These are phyloP conservation scores for Fragilaria radians DNA, from an alignment of 108 stramenopile species.

Conservation along the genomic window DNA sequence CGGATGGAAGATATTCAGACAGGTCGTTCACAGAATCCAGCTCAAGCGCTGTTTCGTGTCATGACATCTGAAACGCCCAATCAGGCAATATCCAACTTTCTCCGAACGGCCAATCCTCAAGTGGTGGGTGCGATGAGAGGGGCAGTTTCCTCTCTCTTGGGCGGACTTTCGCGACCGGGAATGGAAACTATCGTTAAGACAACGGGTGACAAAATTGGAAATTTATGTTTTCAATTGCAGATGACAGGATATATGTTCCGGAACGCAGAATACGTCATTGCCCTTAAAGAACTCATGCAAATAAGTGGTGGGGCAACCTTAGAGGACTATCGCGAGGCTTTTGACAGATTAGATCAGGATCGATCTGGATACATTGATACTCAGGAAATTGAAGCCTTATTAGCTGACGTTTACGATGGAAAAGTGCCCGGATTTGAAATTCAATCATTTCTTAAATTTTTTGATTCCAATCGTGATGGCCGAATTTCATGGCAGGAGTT, in stretches of 20 bases:
- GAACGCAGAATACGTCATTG: conserved; percentile 88
- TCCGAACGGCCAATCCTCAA: conserved; percentile 61
- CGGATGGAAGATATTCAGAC: conserved; percentile 62
- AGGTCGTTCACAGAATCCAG: conserved; percentile 52
- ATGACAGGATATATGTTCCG: conserved; percentile 88
- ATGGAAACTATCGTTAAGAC: conserved; percentile 66
- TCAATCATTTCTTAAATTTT: conserved; percentile 76
- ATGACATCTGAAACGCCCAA: conserved; percentile 65
- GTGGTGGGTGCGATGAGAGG: conserved; percentile 80
- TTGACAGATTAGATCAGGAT: conserved; percentile 67
- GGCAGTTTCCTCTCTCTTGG: conserved; percentile 61
- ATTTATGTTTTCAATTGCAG: conserved; percentile 77
- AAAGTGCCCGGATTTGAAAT: conserved; percentile 60
- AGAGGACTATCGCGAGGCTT: conserved; percentile 75
- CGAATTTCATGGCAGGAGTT: conserved; percentile 82
- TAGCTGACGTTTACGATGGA: conserved; percentile 59
- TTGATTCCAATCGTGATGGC: conserved; percentile 83
- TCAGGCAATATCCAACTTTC: conserved; percentile 62
- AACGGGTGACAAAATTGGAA: conserved; percentile 68
- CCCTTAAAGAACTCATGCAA: conserved; percentile 68
- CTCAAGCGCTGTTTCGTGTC: conserved; percentile 64
- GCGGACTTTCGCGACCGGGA: conserved; percentile 72
- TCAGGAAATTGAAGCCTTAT: conserved; percentile 52
- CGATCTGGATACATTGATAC: conserved; percentile 69
- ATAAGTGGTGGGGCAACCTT: conserved; percentile 53